A percentile compares a stretch with the other conserved stretches of the same genome.
Evolutionary conservation across 192 early-diverging fungal genomes (phyloP).

Genomic region (Podila epicladia): DNA sequence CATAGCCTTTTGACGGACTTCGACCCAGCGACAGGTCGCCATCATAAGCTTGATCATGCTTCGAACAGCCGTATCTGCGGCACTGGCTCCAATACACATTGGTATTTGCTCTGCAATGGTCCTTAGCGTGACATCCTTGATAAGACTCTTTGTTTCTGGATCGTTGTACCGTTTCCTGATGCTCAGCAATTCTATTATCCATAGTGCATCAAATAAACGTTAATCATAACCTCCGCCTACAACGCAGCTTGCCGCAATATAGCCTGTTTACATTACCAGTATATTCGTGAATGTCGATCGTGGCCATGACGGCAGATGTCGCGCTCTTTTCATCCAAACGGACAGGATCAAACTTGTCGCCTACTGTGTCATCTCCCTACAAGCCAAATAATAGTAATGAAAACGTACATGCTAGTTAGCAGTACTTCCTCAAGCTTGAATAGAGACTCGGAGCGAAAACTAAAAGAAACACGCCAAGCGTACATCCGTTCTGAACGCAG

Average conservation of each 20-base stretch:
- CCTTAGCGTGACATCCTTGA: slow-evolving; percentile 30
- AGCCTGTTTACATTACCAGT: neutral
- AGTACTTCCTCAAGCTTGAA: neutral
- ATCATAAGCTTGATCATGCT: slow-evolving; percentile 48
- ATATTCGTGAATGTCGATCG: slow-evolving; percentile 35
- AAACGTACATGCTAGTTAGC: too few relatives aligned
- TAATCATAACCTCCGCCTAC: neutral
- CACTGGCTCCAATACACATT: slow-evolving; percentile 9
- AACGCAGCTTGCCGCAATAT: too few relatives aligned
- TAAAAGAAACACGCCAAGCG: neutral
- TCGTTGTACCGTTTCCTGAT: slow-evolving; percentile 27
- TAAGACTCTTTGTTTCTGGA: slow-evolving; percentile 14
- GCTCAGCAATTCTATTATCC: slow-evolving; percentile 5
- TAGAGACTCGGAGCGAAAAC: neutral
- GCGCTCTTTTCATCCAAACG: slow-evolving; percentile 35
- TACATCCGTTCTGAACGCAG: slow-evolving; percentile 33
- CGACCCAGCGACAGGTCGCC: slow-evolving; percentile 43
- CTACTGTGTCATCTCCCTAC: slow-evolving; percentile 4
- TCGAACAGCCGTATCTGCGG: slow-evolving; percentile 24
- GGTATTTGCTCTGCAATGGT: slow-evolving; percentile 40
- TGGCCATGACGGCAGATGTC: slow-evolving; percentile 32
- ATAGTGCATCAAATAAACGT: neutral
- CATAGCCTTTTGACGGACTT: slow-evolving; percentile 45
- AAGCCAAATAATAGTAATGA: neutral
- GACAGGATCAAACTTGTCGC: slow-evolving; percentile 31